phyloP scores from a whole-genome alignment of 2,329 filamentous ascomycete species.

The Davidsoniella australis region DNA sequence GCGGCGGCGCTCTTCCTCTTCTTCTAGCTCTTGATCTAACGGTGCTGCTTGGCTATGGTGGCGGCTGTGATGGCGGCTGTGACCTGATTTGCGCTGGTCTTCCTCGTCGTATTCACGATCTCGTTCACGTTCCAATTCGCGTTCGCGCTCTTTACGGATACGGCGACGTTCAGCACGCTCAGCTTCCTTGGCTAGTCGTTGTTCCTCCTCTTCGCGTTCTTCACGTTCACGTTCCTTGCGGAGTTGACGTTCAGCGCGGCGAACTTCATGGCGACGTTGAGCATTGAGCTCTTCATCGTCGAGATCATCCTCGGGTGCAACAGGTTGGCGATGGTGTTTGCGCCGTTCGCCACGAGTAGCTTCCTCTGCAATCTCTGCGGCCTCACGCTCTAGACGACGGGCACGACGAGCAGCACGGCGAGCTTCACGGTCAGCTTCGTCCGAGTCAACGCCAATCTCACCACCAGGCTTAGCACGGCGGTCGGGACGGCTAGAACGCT shows the following conservation, averaged over 20 bases:
- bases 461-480: conserved; percentile 25
- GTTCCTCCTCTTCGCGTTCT: conserved; percentile 36
- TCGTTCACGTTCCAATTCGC: conserved; percentile 31
- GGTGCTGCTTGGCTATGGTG: conserved; percentile 16
- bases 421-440: conserved; percentile 43
- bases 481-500: conserved; percentile 36
- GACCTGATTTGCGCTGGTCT: no score
- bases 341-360: conserved; percentile 26
- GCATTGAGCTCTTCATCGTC: neutral
- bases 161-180: conserved; percentile 34
- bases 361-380: conserved; percentile 37
- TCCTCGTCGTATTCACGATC: conserved; percentile 17
- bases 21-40: conserved; percentile 29
- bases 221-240: conserved; percentile 20
- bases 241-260: conserved; percentile 1
- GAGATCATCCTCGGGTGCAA: neutral
- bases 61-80: no score
- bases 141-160: conserved; percentile 29
- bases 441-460: conserved; percentile 25
- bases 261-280: neutral
- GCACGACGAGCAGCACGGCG: conserved; percentile 45
- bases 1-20: conserved; percentile 36
- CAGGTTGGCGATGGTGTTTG: neutral
- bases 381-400: conserved; percentile 34
- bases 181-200: conserved; percentile 35